Base-by-base conservation (phyloP, 106 monocot species). In the Alisma plantagoaquatica region DNA sequence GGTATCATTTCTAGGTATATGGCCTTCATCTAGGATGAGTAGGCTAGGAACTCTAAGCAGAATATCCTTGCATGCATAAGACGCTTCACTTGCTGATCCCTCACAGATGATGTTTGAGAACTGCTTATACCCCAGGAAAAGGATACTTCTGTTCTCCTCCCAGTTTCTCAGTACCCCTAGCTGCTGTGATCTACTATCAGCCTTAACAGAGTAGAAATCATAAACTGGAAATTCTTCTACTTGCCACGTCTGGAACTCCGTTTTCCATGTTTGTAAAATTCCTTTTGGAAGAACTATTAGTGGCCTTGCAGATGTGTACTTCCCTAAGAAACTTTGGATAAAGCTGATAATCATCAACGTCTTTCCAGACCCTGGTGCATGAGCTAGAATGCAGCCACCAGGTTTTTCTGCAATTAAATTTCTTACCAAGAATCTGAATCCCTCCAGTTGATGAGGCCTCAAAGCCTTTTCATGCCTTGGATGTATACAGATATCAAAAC, bases 341-440 rank as follows among this genome's bases (percentile, higher is more conserved):
- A 94, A 94, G 62, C 83, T 77, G 38, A 94, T 84, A 30, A 94
- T 68, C 93, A 94, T 94, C 27, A 94, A 87, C 10, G 87, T 94
- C 41, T 94, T 94, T 28, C 92, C 93, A 35, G 87, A 94, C 17
- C 93, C 83, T 14, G 93, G 93, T 2, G 87, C 93, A 62, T 94
- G 84, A 70, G 87, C 87, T 3, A 94, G 58, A 49, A 94, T 94
- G 56, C 87, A 94, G 41, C 87, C 93, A 3, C 84, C 67, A 15
- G 93, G 93, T 25, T 77, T 77, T 46, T 94, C 87, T 4, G 54
- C 33, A 4, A 88, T 31, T 21, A 94, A 63, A 48, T 94, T 94
- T 53, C 73, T 75, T 11, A 87, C 80, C n/a, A 94, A 43, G 62
- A 94, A 94, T 41, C 73, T 75, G 48, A 94, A 88, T 6, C 93